A percentile compares a stretch with the other conserved stretches of the same genome.
Evolutionary conservation across 2,329 filamentous ascomycete species (phyloP).

Genomic region (Phoma herbarum): DNA sequence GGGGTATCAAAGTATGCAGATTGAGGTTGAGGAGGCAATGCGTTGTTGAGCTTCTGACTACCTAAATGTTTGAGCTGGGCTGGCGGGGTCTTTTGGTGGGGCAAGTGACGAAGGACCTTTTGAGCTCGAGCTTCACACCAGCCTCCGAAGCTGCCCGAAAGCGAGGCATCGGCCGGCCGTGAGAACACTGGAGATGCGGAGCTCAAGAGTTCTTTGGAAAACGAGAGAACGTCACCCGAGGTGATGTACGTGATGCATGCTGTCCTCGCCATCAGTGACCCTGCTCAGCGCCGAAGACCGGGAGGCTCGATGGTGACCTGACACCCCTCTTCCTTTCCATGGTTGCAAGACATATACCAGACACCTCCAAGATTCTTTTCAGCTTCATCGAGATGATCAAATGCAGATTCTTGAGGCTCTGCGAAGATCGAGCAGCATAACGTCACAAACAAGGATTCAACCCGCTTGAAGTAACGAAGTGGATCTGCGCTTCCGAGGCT

Average conservation of each 20-base stretch:
- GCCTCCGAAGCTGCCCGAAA: constrained; percentile 20
- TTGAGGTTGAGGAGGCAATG: constrained; percentile 29
- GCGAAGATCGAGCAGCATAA: constrained; percentile 12
- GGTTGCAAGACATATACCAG: not conserved
- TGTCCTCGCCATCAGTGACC: not conserved
- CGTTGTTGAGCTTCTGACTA: constrained; percentile 41
- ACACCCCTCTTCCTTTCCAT: not conserved
- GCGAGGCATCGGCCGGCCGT: constrained; percentile 34
- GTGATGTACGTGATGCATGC: constrained; percentile 6
- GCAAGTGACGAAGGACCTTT: constrained; percentile 31
- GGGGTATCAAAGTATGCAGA: constrained; percentile 18
- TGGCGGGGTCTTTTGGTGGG: constrained; percentile 37
- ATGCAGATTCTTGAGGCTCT: constrained; percentile 14
- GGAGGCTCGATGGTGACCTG: not conserved
- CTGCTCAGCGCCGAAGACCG: not conserved
- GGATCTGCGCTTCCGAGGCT: constrained; percentile 23
- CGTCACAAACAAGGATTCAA: constrained; percentile 22
- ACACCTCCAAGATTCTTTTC: not conserved
- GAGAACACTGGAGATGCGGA: constrained; percentile 40
- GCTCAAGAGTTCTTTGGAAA: constrained; percentile 20
- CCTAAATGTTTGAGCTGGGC: constrained; percentile 35
- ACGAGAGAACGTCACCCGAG: constrained; percentile 20
- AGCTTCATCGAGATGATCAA: not conserved
- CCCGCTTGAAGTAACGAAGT: constrained; percentile 10
- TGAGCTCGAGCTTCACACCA: constrained; percentile 27